Evolutionary conservation across 768 basidiomycete species (phyloP).

Genomic region (Melanogaster broomeanus): DNA sequence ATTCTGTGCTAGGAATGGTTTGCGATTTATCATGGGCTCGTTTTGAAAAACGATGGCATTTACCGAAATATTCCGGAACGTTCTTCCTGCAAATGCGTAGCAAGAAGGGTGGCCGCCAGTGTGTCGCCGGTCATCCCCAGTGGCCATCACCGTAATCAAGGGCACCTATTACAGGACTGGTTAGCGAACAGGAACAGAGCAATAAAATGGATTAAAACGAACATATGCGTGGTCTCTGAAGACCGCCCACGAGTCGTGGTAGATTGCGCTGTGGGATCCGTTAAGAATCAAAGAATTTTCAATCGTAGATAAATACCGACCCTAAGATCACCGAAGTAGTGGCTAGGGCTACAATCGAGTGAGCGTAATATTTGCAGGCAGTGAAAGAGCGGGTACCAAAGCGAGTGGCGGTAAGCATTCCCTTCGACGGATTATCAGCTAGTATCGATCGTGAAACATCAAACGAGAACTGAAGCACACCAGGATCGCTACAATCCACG

Average conservation of each 20-base stretch:
- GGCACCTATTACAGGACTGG: no score
- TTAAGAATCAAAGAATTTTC: no score
- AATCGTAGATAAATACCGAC: no score
- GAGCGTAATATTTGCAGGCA: background rate
- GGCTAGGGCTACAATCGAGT: background rate
- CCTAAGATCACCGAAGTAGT: no score
- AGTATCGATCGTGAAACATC: no score
- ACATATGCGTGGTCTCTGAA: constrained; percentile 2
- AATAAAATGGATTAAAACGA: background rate
- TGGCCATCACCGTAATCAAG: background rate
- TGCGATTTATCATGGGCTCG: background rate
- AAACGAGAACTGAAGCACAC: background rate
- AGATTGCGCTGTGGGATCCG: no score
- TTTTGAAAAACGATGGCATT: background rate
- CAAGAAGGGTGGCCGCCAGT: background rate
- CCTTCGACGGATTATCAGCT: background rate
- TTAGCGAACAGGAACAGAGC: no score
- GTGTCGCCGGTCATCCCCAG: background rate
- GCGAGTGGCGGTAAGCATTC: background rate
- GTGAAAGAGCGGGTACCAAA: background rate
- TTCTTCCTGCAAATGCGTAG: background rate
- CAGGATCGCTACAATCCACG: no score
- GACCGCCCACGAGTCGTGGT: background rate
- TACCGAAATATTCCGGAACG: background rate
- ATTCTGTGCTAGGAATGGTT: constrained; percentile 2